A percentile compares a stretch with the other conserved stretches of the same genome.
phyloP scores from a whole-genome alignment of 2,329 filamentous ascomycete genomes.

The Phialophora macrospora region DNA sequence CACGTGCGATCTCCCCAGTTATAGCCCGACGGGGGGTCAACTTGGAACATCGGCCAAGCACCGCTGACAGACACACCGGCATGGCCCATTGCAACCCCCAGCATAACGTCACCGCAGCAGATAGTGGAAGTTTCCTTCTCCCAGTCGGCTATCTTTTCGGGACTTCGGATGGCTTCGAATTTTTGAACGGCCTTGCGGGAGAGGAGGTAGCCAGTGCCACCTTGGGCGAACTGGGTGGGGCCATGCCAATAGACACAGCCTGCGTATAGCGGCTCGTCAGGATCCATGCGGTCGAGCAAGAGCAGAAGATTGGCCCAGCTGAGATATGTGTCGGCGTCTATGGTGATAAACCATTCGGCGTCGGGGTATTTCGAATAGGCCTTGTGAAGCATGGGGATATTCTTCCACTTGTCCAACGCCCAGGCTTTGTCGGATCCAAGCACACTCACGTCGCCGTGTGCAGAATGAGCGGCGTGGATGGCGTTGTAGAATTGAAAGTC shows the following conservation, averaged over 20 bases:
- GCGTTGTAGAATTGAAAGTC: slow-evolving; percentile 56
- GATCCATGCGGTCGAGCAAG: slow-evolving; percentile 29
- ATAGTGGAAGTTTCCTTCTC: slow-evolving; percentile 35
- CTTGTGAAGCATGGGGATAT: slow-evolving; percentile 64
- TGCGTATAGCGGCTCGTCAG: slow-evolving; percentile 30
- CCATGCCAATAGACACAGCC: slow-evolving; percentile 35
- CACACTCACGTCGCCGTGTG: slow-evolving; percentile 32
- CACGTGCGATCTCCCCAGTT: slow-evolving; percentile 24
- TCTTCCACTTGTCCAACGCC: slow-evolving; percentile 67
- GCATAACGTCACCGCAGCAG: slow-evolving; percentile 36
- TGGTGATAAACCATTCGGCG: slow-evolving; percentile 64
- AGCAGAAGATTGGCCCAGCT: slow-evolving; percentile 34
- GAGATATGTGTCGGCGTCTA: slow-evolving; percentile 35
- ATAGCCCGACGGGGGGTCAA: slow-evolving; percentile 31
- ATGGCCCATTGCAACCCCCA: slow-evolving; percentile 31
- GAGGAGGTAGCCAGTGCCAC: slow-evolving; percentile 33
- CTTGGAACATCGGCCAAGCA: slow-evolving; percentile 36
- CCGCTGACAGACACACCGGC: slow-evolving; percentile 32
- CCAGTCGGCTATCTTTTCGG: slow-evolving; percentile 31
- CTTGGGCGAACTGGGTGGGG: slow-evolving; percentile 29
- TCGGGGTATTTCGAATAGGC: slow-evolving; percentile 56
- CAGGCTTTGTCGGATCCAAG: slow-evolving; percentile 47
- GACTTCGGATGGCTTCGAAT: slow-evolving; percentile 28
- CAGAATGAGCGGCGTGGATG: slow-evolving; percentile 23
- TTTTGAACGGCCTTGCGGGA: slow-evolving; percentile 29